phyloP scores from a whole-genome alignment of 371 early-diverging fungal genomes.

The Catenaria anguillulae region DNA sequence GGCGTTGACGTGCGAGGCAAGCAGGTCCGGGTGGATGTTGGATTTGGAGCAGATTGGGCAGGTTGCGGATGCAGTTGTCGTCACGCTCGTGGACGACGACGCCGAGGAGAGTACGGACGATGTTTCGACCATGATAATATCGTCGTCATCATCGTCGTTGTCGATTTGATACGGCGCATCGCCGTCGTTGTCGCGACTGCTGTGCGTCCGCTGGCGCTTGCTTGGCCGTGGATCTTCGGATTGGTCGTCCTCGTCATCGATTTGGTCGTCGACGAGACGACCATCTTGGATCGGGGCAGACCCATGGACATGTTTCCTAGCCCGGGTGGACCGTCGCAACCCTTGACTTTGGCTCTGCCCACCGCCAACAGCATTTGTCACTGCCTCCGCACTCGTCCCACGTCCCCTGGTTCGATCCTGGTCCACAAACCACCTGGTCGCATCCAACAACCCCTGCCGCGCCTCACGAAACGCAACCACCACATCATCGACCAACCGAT shows the following conservation, averaged over 20 bases:
- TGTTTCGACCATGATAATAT: too few species aligned
- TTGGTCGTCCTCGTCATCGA: neutral
- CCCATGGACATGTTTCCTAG: too few species aligned
- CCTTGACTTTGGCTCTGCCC: neutral
- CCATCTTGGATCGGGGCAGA: too few species aligned
- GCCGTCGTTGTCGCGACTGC: too few species aligned
- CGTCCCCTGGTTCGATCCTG: neutral
- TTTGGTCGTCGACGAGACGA: too few species aligned
- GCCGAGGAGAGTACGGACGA: neutral
- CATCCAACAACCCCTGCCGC: neutral
- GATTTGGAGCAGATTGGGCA: neutral
- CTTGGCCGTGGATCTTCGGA: neutral
- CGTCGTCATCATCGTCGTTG: too few species aligned
- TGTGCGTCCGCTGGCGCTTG: too few species aligned
- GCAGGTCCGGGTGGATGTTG: neutral
- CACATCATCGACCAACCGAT: neutral
- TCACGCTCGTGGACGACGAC: neutral
- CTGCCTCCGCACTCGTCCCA: neutral
- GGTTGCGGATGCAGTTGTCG: neutral
- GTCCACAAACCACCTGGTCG: too few species aligned
- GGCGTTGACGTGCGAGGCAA: neutral
- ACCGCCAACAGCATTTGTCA: neutral
- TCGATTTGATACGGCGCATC: neutral
- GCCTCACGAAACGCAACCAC: neutral
- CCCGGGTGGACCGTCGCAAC: too few species aligned